Evolutionary conservation across 768 basidiomycete genomes (phyloP).

Genomic region (Agrocybe pediades): DNA sequence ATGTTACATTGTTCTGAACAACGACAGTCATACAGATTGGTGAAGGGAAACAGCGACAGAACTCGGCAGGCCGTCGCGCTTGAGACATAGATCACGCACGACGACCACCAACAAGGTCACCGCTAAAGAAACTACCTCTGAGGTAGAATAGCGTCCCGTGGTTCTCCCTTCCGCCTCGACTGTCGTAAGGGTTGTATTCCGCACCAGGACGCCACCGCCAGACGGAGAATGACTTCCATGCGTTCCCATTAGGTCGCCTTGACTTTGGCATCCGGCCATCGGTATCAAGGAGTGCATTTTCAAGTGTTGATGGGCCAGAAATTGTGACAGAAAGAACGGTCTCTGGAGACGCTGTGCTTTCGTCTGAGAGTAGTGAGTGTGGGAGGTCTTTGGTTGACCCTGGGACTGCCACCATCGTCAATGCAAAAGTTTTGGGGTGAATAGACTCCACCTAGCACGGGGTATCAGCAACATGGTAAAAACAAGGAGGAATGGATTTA

Average conservation of each 20-base stretch:
- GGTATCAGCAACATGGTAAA: neutral
- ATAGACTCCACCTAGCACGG: slow-evolving; percentile 44
- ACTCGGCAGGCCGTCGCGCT: too few relatives aligned
- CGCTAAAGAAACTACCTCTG: slow-evolving; percentile 8
- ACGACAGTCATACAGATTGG: too few relatives aligned
- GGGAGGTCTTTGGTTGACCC: slow-evolving; percentile 40
- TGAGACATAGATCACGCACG: neutral
- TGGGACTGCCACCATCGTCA: slow-evolving; percentile 45
- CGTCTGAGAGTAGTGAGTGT: slow-evolving; percentile 29
- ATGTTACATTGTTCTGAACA: too few relatives aligned
- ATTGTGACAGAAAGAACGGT: slow-evolving; percentile 37
- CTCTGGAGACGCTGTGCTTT: slow-evolving; percentile 27
- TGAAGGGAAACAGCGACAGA: neutral
- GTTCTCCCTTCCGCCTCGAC: slow-evolving; percentile 9
- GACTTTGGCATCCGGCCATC: slow-evolving; percentile 48
- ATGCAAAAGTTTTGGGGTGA: slow-evolving; percentile 37
- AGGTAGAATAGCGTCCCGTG: slow-evolving; percentile 12
- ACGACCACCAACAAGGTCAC: neutral
- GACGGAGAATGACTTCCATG: slow-evolving; percentile 59
- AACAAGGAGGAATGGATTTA: slow-evolving; percentile 24
- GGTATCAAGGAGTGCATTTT: slow-evolving; percentile 50
- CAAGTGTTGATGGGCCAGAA: slow-evolving; percentile 49
- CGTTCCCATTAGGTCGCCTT: slow-evolving; percentile 49
- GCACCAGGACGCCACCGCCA: slow-evolving; percentile 50
- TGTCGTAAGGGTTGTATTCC: slow-evolving; percentile 13